Base-by-base conservation (phyloP, 1,139 yeast species). In the Sugiyamaella novakii region DNA sequence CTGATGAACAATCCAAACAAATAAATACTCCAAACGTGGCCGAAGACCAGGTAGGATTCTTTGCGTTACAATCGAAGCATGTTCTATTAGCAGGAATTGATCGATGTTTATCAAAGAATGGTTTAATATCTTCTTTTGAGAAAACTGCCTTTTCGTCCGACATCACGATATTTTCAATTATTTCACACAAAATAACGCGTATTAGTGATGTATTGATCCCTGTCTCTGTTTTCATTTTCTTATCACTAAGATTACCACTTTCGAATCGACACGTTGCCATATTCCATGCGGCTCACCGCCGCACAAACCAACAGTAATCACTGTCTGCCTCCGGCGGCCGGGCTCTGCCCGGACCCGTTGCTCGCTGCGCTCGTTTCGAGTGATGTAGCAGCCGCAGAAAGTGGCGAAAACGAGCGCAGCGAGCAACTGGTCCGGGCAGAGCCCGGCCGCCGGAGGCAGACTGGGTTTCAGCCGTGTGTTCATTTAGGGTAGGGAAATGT, bases 21-120 rank as follows among this genome's bases (percentile, higher is more conserved):
- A 92, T 77, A 69, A 91, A 84, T 48, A 92, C 89, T 50, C 98
- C 98, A 65, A 88, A 89, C 54, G 95, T 95, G 43, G 95, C 96
- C 22, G 96, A 87, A 2, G 98, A 94, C 98, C 98, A 92, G 47
- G 95, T 95, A 24, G 98, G 98, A 68, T 91, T 91, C 59, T 88
- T 92, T 31, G 95, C 91, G 27, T 78, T 80, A 70, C 98, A 92
- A 68, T 92, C 98, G 69, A 91, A 89, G 69, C 98, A 92, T 47
- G 55, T 46, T 47, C 84, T 84, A 71, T 87, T 88, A 42, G 89
- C 86, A 5, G 87, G 80, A 54, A 81, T 79, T 58, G 80, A 78
- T 59, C 77, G 79, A 52, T 84, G 72, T 61, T 78, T 73, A 46
- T 73, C 72, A 63, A 85, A 84, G 51, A 85, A 75, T 34, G 74